phyloP scores from a whole-genome alignment of 306 rosid genomes.

The Casuarina glauca region DNA sequence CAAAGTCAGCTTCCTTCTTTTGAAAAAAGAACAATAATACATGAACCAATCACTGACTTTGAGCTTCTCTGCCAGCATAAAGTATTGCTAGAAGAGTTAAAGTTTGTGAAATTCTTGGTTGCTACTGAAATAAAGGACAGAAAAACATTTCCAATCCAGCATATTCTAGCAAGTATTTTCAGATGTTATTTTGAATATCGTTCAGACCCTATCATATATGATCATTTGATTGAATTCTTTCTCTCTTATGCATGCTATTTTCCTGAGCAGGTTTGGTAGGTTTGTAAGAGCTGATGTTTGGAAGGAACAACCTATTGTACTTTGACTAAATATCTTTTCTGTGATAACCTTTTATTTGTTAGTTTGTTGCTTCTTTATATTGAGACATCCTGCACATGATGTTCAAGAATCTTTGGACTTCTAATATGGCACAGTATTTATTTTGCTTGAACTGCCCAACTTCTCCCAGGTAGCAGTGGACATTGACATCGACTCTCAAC shows the following conservation, averaged over 20 bases:
- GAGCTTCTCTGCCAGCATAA: not conserved
- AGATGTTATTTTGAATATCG: not conserved
- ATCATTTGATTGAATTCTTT: not conserved
- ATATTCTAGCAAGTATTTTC: not conserved
- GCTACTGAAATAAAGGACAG: not conserved
- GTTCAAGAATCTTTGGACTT: not conserved
- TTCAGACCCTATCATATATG: not conserved
- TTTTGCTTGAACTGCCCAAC: constrained; percentile 1
- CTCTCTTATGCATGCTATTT: not conserved
- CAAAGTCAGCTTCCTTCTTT: not conserved
- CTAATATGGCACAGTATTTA: not conserved
- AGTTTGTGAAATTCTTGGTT: not conserved
- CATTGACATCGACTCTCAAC: constrained; percentile 33
- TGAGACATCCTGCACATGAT: not conserved
- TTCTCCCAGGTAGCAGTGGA: constrained; percentile 38
- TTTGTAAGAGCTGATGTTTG: not conserved
- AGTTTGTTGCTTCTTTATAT: not conserved
- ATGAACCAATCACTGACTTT: not conserved
- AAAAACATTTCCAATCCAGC: not conserved
- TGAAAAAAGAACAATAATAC: not conserved
- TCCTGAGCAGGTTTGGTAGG: not conserved
- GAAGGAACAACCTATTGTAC: not conserved
- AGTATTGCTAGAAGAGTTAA: not conserved
- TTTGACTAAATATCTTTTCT: not conserved
- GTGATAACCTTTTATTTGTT: not conserved